A percentile compares a stretch with the other conserved stretches of the same genome.
Evolutionary conservation across 202 grass and related monocot genomes (phyloP).

Genomic region (Elaeis oleifera): DNA sequence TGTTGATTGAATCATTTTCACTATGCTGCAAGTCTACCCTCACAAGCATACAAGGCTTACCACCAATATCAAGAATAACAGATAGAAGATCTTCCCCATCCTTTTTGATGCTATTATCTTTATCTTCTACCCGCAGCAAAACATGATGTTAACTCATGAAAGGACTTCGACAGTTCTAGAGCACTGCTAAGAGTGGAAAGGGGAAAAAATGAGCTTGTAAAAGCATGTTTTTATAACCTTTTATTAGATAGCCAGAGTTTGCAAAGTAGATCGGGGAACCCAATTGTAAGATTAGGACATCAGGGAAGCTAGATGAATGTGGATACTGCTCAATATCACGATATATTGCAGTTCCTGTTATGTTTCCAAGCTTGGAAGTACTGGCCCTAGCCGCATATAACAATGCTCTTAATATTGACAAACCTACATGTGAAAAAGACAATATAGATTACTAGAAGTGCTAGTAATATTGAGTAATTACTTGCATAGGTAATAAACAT

Average conservation of each 20-base stretch:
- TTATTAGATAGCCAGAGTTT: slow-evolving; percentile 66
- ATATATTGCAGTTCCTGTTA: slow-evolving; percentile 50
- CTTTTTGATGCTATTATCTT: slow-evolving; percentile 29
- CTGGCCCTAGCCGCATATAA: slow-evolving; percentile 59
- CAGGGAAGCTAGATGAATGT: slow-evolving; percentile 29
- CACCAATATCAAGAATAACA: slow-evolving; percentile 61
- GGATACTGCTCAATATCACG: slow-evolving; percentile 68
- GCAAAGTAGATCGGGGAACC: slow-evolving; percentile 75
- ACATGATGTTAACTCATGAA: too few relatives aligned
- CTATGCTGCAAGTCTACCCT: too few relatives aligned
- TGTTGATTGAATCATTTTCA: too few relatives aligned
- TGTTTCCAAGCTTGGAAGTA: slow-evolving; percentile 68
- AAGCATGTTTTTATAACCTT: slow-evolving; percentile 30
- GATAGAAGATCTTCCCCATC: slow-evolving; percentile 47
- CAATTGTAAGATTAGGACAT: slow-evolving; percentile 59
- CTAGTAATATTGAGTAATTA: not conserved
- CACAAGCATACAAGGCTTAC: slow-evolving; percentile 19
- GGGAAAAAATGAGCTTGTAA: not conserved
- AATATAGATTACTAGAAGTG: not conserved
- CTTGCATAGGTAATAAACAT: too few relatives aligned
- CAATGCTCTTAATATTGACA: slow-evolving; percentile 72
- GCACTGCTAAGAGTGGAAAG: too few relatives aligned
- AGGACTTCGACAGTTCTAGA: too few relatives aligned
- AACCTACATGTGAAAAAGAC: slow-evolving; percentile 40
- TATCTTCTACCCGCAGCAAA: slow-evolving; percentile 49